Evolutionary conservation across 1,284 basidiomycete species (phyloP).

Genomic region (Trametes hirsuta): DNA sequence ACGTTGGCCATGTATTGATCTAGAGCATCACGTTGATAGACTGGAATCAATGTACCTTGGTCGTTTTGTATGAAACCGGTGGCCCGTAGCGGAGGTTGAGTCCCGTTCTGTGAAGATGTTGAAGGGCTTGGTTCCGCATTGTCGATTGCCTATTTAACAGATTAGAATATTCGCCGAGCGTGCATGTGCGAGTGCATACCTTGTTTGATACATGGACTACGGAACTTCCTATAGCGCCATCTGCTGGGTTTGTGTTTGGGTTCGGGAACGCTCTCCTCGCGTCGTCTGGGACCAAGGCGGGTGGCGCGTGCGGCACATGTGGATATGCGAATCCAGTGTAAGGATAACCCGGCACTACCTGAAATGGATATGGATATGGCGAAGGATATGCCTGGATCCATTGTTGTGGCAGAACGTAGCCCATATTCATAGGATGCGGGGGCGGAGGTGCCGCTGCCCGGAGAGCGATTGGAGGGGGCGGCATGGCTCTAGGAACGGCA

Average conservation of each 20-base stretch:
- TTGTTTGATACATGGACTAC: conserved; percentile 8
- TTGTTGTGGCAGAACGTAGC: conserved; percentile 53
- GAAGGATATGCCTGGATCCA: conserved; percentile 60
- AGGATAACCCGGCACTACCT: conserved; percentile 45
- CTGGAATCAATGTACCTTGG: conserved; percentile 67
- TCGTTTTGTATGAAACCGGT: conserved; percentile 75
- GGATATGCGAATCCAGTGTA: conserved; percentile 49
- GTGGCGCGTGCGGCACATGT: conserved; percentile 20
- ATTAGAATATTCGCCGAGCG: neutral
- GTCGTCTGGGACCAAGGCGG: neutral
- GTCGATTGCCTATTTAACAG: neutral
- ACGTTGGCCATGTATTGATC: conserved; percentile 53
- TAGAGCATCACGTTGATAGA: conserved; percentile 72
- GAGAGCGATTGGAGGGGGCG: conserved; percentile 18
- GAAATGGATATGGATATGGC: conserved; percentile 53
- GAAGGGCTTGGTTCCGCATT: neutral
- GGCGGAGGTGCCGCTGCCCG: conserved; percentile 36
- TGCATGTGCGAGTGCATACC: conserved; percentile 5
- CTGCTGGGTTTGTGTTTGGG: neutral
- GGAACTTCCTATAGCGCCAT: neutral
- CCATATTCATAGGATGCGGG: conserved; percentile 43
- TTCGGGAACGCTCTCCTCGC: neutral
- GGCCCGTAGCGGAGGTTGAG: conserved; percentile 63
- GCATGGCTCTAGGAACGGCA: conserved; percentile 11
- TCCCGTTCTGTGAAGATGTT: neutral